Conservation (phyloP, 305 asterid genomes). For the Plantago coronopus region DNA sequence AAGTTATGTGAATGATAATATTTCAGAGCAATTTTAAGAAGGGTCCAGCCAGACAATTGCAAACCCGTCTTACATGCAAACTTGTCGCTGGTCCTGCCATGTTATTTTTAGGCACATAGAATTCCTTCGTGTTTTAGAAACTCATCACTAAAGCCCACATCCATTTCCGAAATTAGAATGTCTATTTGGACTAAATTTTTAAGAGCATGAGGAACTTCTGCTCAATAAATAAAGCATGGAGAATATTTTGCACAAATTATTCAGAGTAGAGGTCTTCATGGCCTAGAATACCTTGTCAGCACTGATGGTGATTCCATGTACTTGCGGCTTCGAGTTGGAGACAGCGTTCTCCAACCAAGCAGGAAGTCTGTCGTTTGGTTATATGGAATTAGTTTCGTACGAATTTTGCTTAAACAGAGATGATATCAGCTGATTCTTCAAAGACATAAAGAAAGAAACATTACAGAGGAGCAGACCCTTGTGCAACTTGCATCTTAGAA, state of each 20-base stretch:
- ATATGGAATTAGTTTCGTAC: slow-evolving; percentile 28
- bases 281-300: slow-evolving; percentile 38
- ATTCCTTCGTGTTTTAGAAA: no score
- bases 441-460: slow-evolving; percentile 7
- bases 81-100: no score
- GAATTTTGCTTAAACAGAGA: background rate
- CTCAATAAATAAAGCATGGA: no score
- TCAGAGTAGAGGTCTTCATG: background rate
- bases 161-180: no score
- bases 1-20: background rate
- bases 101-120: no score
- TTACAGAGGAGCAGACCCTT: slow-evolving; percentile 34
- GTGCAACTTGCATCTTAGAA: slow-evolving; percentile 22
- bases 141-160: no score
- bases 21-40: background rate
- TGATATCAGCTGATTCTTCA: background rate
- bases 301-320: slow-evolving; percentile 12
- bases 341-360: slow-evolving; percentile 34
- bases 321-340: slow-evolving; percentile 28
- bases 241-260: no score
- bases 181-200: no score
- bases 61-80: background rate
- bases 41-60: background rate
- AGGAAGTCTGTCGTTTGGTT: slow-evolving; percentile 30
- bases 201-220: no score